These are phyloP conservation scores for Excoecaria cochinchinensis DNA, from an alignment of 345 rosid genomes.

Conservation along the genomic window DNA sequence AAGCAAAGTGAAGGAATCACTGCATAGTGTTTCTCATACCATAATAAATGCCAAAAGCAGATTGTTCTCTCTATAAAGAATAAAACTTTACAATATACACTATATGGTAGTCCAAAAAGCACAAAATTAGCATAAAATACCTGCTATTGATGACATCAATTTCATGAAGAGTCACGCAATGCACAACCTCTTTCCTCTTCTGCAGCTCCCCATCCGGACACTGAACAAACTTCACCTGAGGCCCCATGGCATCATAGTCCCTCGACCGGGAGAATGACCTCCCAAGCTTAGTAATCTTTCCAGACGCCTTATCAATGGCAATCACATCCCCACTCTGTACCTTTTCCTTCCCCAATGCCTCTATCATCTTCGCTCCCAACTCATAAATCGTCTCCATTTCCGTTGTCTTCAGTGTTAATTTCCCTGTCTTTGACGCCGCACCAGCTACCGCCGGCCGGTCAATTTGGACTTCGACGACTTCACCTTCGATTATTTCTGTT, in stretches of 20 bases:
- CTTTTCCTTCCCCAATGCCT: constrained; percentile 80
- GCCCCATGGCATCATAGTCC: constrained; percentile 96
- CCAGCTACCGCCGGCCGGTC: constrained; percentile 83
- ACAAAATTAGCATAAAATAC: constrained; percentile 26
- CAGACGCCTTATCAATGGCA: constrained; percentile 83
- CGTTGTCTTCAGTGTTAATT: constrained; percentile 85
- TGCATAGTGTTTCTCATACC: background rate
- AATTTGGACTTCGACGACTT: constrained; percentile 86
- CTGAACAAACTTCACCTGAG: constrained; percentile 91
- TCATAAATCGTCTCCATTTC: constrained; percentile 96
- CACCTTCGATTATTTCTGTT: constrained; percentile 84
- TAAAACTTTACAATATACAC: background rate
- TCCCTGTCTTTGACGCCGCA: constrained; percentile 84
- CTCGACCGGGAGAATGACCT: constrained; percentile 88
- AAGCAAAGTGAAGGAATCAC: background rate
- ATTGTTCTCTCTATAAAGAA: background rate
- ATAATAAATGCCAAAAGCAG: background rate
- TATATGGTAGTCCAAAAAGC: background rate
- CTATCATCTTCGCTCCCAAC: constrained; percentile 89
- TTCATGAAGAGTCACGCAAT: constrained; percentile 91
- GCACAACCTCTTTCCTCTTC: constrained; percentile 95
- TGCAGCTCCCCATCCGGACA: constrained; percentile 97
- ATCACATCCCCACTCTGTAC: constrained; percentile 96
- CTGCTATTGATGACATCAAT: constrained; percentile 99
- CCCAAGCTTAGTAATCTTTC: constrained; percentile 87